Evolutionary conservation across 768 basidiomycete genomes (phyloP).

Genomic region (Boletellus ananiceps): DNA sequence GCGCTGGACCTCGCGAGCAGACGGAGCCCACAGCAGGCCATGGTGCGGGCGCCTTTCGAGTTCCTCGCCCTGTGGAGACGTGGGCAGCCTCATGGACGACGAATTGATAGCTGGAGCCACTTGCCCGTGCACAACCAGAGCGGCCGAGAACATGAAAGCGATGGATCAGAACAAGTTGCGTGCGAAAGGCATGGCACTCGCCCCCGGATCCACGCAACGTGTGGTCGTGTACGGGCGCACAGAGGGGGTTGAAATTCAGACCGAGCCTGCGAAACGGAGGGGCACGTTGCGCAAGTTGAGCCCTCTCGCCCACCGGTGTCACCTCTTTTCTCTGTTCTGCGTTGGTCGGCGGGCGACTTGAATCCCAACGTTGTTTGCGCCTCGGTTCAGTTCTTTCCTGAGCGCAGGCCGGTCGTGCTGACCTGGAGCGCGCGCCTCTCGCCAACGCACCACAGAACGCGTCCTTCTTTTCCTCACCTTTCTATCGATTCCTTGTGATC

Average conservation of each 20-base stretch:
- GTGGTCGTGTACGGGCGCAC: too few relatives aligned
- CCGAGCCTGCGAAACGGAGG: constrained; percentile 34
- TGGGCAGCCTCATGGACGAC: not conserved
- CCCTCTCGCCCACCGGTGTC: constrained; percentile 3
- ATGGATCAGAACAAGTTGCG: too few relatives aligned
- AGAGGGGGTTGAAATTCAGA: constrained; percentile 40
- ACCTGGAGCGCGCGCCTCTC: constrained; percentile 28
- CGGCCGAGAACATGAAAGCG: too few relatives aligned
- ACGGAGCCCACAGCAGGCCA: too few relatives aligned
- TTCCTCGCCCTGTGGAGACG: not conserved
- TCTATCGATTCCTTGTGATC: constrained; percentile 28
- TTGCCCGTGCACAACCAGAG: too few relatives aligned
- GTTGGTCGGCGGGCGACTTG: constrained; percentile 33
- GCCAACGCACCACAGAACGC: constrained; percentile 31
- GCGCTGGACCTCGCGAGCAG: not conserved
- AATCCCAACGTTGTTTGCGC: constrained; percentile 25
- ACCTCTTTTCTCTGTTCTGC: constrained; percentile 22
- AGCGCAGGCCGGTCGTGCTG: constrained; percentile 31
- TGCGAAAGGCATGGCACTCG: too few relatives aligned
- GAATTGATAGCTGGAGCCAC: too few relatives aligned
- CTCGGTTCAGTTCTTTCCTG: constrained; percentile 23
- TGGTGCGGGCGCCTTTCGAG: not conserved
- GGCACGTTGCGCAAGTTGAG: constrained; percentile 16
- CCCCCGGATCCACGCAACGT: too few relatives aligned
- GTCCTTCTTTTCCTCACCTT: constrained; percentile 37